Evolutionary conservation across 352 stramenopile genomes (phyloP), one percentile per base, ranked within the genome.

Genomic region (Aphanomyces euteiches): DNA sequence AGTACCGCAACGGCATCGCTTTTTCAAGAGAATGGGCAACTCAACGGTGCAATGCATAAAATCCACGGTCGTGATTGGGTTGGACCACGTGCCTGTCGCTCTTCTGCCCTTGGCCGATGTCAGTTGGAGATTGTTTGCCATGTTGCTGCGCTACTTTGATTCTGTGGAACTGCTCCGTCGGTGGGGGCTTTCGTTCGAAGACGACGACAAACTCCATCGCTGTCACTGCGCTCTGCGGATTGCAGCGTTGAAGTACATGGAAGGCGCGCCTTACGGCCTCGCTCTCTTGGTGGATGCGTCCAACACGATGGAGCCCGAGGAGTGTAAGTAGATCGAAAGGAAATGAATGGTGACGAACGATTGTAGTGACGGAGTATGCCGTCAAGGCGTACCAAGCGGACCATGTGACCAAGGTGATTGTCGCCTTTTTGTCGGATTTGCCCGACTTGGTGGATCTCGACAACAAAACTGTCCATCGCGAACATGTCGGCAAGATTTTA

Each of bases 1-100:
- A 61, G 54, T 43, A 61, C 6, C 34, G 54, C 7, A 61, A 37
- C 54, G 54, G 54, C 54, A 61, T 61, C 28, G 7, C 8, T 17
- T 8, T 39, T 61, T 7, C 43, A 50, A 37, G 28, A 39, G 34
- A 61, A 61, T 40, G 39, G 7, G n/a, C 54, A 61, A 50, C 28
- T 2, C 28, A 28, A 28, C 28, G 28, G 28, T 28, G 28, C 28
- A 28, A 28, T 28, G 28, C 28, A 28, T 28, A 28, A 28, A 28
- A 28, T 28, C 28, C 28, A 28, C 28, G 2, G 28, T 28, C 1
- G 2, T 28, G 28, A 28, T 28, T 28, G 28, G 28, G 28, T 28
- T 28, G 28, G 28, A 28, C 28, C 28, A 28, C 28, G 28, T 28
- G 28, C 28, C n/a, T 28, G 28, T 28, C 28, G 28, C 28, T 28